Conservation (phyloP, 768 basidiomycete genomes). For the Rhizopogon vulgaris region DNA sequence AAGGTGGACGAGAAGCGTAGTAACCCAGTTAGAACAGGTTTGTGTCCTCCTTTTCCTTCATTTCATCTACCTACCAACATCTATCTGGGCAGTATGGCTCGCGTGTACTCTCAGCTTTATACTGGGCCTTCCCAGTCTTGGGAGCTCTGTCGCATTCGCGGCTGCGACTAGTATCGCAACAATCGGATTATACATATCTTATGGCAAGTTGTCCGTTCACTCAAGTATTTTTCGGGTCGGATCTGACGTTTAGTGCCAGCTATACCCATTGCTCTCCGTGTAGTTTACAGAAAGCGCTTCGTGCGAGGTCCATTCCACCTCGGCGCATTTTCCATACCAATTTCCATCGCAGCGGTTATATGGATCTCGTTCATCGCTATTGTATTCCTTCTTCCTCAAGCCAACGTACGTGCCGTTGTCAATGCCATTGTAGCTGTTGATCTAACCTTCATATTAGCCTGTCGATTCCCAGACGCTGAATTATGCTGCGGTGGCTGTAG, state of each 20-base stretch:
- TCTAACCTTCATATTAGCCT: slow-evolving; percentile 32
- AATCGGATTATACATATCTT: slow-evolving; percentile 73
- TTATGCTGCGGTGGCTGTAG: slow-evolving; percentile 71
- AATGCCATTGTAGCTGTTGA: not conserved
- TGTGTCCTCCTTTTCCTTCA: not conserved
- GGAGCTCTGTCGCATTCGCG: slow-evolving; percentile 63
- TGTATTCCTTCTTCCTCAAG: slow-evolving; percentile 65
- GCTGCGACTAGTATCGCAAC: slow-evolving; percentile 58
- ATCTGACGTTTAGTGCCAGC: slow-evolving; percentile 23
- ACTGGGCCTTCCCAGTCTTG: slow-evolving; percentile 67
- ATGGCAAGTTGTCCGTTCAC: slow-evolving; percentile 34
- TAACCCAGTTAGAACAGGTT: slow-evolving; percentile 67
- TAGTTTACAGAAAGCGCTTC: slow-evolving; percentile 55
- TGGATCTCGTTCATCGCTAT: slow-evolving; percentile 75
- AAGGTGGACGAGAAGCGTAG: slow-evolving; percentile 52
- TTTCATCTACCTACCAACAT: not conserved
- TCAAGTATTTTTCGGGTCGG: not conserved
- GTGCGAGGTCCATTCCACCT: slow-evolving; percentile 69
- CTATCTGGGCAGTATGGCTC: slow-evolving; percentile 54
- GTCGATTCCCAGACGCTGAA: slow-evolving; percentile 69
- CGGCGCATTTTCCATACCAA: slow-evolving; percentile 53
- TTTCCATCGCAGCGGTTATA: slow-evolving; percentile 47
- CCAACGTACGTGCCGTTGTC: slow-evolving; percentile 39
- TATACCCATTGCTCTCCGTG: slow-evolving; percentile 64
- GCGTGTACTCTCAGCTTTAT: slow-evolving; percentile 72